A percentile compares a stretch with the other conserved stretches of the same genome.
phyloP scores from a whole-genome alignment of 805 yeast genomes.

The Schizosaccharomyces octosporus region DNA sequence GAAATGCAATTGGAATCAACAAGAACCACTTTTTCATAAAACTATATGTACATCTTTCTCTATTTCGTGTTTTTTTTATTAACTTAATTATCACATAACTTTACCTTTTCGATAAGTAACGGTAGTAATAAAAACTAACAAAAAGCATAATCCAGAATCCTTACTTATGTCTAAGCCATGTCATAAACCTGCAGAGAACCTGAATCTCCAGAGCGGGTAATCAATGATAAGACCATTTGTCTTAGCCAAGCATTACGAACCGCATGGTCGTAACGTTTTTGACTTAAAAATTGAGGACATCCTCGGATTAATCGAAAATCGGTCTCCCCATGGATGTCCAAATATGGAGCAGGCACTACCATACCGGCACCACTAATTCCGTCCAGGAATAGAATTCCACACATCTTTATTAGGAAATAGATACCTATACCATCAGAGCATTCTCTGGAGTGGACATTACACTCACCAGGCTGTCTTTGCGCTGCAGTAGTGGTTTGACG shows the following conservation, averaged over 20 bases:
- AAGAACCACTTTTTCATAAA: too few relatives aligned
- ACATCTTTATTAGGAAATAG: constrained; percentile 44
- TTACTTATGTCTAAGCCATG: background rate
- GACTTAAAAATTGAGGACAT: constrained; percentile 44
- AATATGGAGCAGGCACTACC: constrained; percentile 58
- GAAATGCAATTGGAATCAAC: too few relatives aligned
- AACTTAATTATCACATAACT: too few relatives aligned
- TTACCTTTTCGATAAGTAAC: too few relatives aligned
- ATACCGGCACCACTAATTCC: constrained; percentile 50
- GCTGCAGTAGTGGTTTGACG: constrained; percentile 15
- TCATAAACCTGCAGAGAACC: background rate
- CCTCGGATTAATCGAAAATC: constrained; percentile 47
- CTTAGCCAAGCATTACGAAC: constrained; percentile 36
- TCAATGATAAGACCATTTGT: background rate
- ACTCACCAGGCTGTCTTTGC: constrained; percentile 37
- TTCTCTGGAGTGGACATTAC: constrained; percentile 43
- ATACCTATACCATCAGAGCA: constrained; percentile 38
- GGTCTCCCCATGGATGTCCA: constrained; percentile 72
- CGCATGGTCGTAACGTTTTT: constrained; percentile 37
- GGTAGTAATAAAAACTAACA: too few relatives aligned
- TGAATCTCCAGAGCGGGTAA: background rate
- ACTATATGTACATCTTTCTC: too few relatives aligned
- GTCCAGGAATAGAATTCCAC: constrained; percentile 36
- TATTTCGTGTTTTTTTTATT: too few relatives aligned
- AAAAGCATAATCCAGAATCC: background rate